Percentiles rank a stretch among this genome's conserved stretches.
These are phyloP conservation scores for Boletus rufocinnamomeus DNA, from an alignment of 768 basidiomycete species.

Conservation along the genomic window DNA sequence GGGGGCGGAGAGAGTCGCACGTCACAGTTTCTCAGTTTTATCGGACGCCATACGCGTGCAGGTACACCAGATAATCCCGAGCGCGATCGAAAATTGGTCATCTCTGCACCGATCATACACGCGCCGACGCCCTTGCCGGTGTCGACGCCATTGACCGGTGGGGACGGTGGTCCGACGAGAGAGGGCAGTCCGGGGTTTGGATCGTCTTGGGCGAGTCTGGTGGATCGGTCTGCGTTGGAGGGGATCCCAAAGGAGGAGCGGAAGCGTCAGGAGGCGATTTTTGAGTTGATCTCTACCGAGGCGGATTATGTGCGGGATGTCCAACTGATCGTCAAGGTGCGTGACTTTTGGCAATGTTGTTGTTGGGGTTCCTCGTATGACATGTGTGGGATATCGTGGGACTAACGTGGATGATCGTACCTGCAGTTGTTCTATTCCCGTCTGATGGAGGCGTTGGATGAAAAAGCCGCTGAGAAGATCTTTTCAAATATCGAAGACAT, in stretches of 20 bases:
- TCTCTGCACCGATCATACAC: conserved; percentile 68
- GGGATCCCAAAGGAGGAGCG: conserved; percentile 79
- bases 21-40: conserved; percentile 59
- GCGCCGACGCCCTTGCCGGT: conserved; percentile 24
- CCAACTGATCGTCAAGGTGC: conserved; percentile 88
- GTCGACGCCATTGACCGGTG: not conserved
- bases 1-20: conserved; percentile 39
- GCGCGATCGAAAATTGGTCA: conserved; percentile 48
- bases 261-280: conserved; percentile 92
- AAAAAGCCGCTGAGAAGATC: conserved; percentile 76
- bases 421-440: conserved; percentile 81
- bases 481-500: conserved; percentile 96
- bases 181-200: conserved; percentile 60
- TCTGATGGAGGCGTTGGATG: conserved; percentile 68
- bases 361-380: no score
- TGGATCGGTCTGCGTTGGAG: conserved; percentile 80
- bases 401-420: not conserved
- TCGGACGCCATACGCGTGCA: conserved; percentile 48
- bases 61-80: conserved; percentile 53
- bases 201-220: conserved; percentile 91
- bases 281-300: conserved; percentile 93
- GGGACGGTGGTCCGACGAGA: conserved; percentile 33
- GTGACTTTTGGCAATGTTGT: conserved; percentile 18
- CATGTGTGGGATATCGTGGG: not conserved
- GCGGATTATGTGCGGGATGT: conserved; percentile 86